Base-by-base conservation (phyloP, 2,329 filamentous ascomycete species). In the Capronia americana region DNA sequence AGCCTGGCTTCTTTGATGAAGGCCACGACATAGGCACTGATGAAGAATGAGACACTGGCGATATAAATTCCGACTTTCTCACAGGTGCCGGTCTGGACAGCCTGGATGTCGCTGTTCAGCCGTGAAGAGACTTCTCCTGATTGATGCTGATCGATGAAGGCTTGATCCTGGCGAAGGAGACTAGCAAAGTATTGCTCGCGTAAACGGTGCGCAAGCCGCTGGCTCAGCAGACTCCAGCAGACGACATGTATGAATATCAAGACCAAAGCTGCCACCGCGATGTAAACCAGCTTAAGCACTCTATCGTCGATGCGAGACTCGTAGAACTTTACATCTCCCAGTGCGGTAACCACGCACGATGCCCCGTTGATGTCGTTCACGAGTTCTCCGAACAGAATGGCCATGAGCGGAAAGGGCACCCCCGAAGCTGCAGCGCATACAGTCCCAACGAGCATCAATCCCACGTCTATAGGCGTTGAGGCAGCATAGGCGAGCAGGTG, bases 191-290 rank as follows among this genome's bases (percentile, higher is more conserved):
- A 74, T 32, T 78, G 80, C 70, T 88, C 85, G 54, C 88, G 84
- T 51, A 91, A 78, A 34, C 88, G 83, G 69, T 87, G 86, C 55
- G 87, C 86, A 8, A 91, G 80, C 3, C 88, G 85, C 68, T 88
- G 87, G 63, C 87, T 88, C 67, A 85, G 83, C 70, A 90, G 79
- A 69, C 82, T 87, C 88, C 88, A 91, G 70, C 84, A 88, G 10
- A 85, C 79, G 32, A 88, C 82, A 73, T 91, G 86, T 61, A 82
- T 77, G 75, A 91, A 92, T 68, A 88, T 32, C 30, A 32, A 11
- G 30, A 11, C 30, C 30, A 32, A 32, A 11, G 30, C 30, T 8
- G 30, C 30, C 30, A 11, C 30, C 30, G 30, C 30, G 8, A 32
- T 32, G 30, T 32, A 32, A 11, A 32, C 30, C 30, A 32, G 30